Percentiles rank a stretch among this genome's conserved stretches.
Conservation (phyloP, 2,329 filamentous ascomycete species). For the Penicillium sp. region DNA sequence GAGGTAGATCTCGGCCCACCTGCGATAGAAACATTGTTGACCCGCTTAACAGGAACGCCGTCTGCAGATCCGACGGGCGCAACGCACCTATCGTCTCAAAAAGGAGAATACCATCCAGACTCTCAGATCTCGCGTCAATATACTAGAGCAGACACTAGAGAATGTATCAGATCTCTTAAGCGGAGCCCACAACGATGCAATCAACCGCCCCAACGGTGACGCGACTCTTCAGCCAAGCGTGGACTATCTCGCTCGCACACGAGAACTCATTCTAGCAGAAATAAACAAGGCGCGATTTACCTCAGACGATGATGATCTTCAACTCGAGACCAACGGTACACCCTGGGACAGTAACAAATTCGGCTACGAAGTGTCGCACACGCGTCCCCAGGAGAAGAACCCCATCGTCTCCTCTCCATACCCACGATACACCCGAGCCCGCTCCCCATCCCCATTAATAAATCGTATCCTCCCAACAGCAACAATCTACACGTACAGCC, state of each 20-base stretch:
- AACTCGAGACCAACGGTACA: not conserved
- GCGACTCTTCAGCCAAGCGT: not conserved
- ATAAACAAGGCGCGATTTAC: slow-evolving; percentile 4
- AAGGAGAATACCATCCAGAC: slow-evolving; percentile 78
- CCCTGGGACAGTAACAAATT: slow-evolving; percentile 5
- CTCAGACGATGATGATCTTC: not conserved
- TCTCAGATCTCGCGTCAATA: slow-evolving; percentile 67
- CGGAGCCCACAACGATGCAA: not conserved
- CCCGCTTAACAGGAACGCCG: slow-evolving; percentile 52
- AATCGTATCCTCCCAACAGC: slow-evolving; percentile 23
- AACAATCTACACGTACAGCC: slow-evolving; percentile 55
- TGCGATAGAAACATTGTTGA: slow-evolving; percentile 3
- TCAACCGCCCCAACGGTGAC: not conserved
- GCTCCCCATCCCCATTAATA: slow-evolving; percentile 20
- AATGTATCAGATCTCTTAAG: slow-evolving; percentile 17
- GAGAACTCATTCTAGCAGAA: slow-evolving; percentile 19
- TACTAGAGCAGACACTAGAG: slow-evolving; percentile 54
- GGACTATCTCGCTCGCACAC: slow-evolving; percentile 8
- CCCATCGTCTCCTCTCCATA: not conserved
- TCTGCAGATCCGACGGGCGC: slow-evolving; percentile 82
- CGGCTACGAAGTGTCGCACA: slow-evolving; percentile 14
- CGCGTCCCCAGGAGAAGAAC: not conserved
- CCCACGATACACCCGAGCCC: not conserved
- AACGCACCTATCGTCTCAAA: slow-evolving; percentile 77
- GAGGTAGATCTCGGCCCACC: slow-evolving; percentile 14